phyloP scores from a whole-genome alignment of 257 asterid genomes.

The Hygrophila difformis region DNA sequence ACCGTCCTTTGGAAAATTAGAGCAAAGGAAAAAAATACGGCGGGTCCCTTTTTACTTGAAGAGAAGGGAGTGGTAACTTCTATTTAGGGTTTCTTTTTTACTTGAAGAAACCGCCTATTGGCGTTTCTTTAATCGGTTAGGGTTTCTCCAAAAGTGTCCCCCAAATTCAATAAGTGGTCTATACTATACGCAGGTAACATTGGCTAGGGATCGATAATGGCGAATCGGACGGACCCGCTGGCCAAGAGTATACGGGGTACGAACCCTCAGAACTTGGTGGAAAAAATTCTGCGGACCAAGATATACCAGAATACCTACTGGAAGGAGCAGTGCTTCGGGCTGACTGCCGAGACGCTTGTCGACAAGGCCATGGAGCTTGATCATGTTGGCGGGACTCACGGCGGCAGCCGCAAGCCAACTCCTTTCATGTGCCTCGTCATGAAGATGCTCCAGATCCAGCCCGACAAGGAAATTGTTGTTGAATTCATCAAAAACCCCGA shows the following conservation, averaged over 20 bases:
- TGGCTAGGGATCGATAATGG: no score
- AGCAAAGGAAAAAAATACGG: no score
- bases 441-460: slow-evolving; percentile 99
- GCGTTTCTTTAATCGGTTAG: no score
- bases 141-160: no score
- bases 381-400: slow-evolving; percentile 85
- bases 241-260: slow-evolving; percentile 93
- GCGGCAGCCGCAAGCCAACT: slow-evolving; percentile 74
- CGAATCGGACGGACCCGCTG: slow-evolving; percentile 70
- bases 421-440: slow-evolving; percentile 85
- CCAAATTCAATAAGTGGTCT: no score
- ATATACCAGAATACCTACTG: slow-evolving; percentile 77
- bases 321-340: slow-evolving; percentile 96
- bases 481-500: slow-evolving; percentile 91
- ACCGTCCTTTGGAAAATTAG: no score
- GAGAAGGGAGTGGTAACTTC: no score
- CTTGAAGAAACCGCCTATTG: no score
- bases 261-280: slow-evolving; percentile 87
- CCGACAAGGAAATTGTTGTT: slow-evolving; percentile 93
- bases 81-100: no score
- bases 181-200: no score
- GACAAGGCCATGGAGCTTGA: slow-evolving; percentile 99
- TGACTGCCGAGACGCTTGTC: slow-evolving; percentile 94
- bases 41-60: no score
- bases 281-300: slow-evolving; percentile 79